Evolutionary conservation across 108 stramenopile species (phyloP).

Genomic region (Parietichytrium sp.): DNA sequence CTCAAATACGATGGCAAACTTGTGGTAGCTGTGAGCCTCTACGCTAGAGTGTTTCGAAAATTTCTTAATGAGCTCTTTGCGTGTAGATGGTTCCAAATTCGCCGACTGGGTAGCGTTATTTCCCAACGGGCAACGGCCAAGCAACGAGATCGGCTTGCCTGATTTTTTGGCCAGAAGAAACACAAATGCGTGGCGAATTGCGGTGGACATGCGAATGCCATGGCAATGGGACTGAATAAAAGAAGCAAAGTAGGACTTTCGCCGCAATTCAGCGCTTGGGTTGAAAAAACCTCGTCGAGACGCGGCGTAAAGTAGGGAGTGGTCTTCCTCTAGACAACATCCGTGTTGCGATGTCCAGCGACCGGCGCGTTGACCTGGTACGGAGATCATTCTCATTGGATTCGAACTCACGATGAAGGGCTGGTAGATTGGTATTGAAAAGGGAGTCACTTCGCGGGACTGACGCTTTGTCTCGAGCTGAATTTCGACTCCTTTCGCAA

Average conservation of each 20-base stretch:
- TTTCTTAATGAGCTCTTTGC: neutral
- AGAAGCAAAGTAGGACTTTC: neutral
- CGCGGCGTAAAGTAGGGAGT: neutral
- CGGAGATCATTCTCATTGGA: neutral
- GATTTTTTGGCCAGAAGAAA: neutral
- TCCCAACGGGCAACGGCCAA: neutral
- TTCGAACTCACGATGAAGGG: neutral
- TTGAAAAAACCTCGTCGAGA: neutral
- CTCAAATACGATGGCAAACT: conserved; percentile 33
- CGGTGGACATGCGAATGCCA: neutral
- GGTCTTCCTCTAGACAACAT: neutral
- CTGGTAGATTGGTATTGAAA: neutral
- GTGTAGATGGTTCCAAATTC: neutral
- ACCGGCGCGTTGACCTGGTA: neutral
- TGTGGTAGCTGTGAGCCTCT: neutral
- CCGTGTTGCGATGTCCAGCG: neutral
- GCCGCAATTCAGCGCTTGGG: neutral
- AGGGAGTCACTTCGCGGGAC: neutral
- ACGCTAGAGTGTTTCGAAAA: neutral
- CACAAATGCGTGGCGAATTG: neutral
- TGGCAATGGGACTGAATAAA: conserved; percentile 29
- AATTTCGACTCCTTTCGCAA: neutral
- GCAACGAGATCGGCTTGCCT: neutral
- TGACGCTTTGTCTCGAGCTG: conserved; percentile 25
- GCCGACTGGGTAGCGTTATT: neutral